phyloP scores from a whole-genome alignment of 2,329 filamentous ascomycete species.

The Beauveria australis region DNA sequence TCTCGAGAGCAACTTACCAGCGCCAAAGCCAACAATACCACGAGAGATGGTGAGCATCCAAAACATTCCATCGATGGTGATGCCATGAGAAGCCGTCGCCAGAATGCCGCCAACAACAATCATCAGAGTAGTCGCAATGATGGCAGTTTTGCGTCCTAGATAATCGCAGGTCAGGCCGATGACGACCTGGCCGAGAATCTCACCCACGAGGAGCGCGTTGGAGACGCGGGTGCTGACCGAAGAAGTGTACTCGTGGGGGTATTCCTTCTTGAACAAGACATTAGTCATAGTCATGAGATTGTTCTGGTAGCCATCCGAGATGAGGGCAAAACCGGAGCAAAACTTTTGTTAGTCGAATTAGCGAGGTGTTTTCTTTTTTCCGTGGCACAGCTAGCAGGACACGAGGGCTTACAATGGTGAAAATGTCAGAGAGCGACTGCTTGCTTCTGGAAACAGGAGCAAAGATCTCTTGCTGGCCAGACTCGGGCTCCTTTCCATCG shows the following conservation, averaged over 20 bases:
- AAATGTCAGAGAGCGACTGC: slow-evolving; percentile 19
- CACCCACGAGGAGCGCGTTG: slow-evolving; percentile 32
- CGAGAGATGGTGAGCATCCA: slow-evolving; percentile 44
- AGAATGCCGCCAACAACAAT: slow-evolving; percentile 39
- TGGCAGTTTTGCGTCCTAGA: slow-evolving; percentile 38
- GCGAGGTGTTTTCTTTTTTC: not conserved
- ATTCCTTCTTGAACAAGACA: slow-evolving; percentile 24
- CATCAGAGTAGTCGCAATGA: slow-evolving; percentile 36
- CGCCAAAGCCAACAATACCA: slow-evolving; percentile 40
- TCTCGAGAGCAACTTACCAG: slow-evolving; percentile 13
- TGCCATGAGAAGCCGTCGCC: slow-evolving; percentile 36
- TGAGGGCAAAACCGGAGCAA: slow-evolving; percentile 25
- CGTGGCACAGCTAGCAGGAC: not conserved
- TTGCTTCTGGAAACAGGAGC: slow-evolving; percentile 4
- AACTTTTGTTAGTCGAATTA: slow-evolving; percentile 14
- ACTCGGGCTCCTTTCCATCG: not conserved
- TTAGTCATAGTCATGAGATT: slow-evolving; percentile 29
- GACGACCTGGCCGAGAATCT: slow-evolving; percentile 33
- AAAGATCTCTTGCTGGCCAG: not conserved
- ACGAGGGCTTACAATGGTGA: slow-evolving; percentile 17
- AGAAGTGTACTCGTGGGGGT: slow-evolving; percentile 27
- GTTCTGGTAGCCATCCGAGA: slow-evolving; percentile 30
- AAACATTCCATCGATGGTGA: slow-evolving; percentile 39
- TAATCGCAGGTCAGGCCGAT: slow-evolving; percentile 39
- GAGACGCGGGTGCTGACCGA: slow-evolving; percentile 32